phyloP scores from a whole-genome alignment of 495 filamentous ascomycete genomes.

The Bryoglossum gracile region DNA sequence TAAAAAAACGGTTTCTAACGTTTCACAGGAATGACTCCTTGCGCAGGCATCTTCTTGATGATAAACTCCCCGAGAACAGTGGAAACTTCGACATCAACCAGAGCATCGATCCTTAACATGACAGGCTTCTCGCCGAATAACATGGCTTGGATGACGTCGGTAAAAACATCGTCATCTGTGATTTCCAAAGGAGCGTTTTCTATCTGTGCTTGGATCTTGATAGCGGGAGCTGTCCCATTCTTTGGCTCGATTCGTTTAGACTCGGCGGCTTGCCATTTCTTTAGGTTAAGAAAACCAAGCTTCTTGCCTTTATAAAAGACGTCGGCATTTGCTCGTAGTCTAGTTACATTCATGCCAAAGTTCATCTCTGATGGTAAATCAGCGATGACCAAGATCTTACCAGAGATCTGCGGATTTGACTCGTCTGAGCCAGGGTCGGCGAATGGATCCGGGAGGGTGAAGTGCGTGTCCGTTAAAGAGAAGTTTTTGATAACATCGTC shows the following conservation, averaged over 20 bases:
- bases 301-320: slow-evolving; percentile 68
- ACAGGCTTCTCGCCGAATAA: slow-evolving; percentile 62
- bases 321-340: slow-evolving; percentile 66
- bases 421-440: slow-evolving; percentile 70
- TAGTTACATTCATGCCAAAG: slow-evolving; percentile 66
- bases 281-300: slow-evolving; percentile 68
- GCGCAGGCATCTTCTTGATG: slow-evolving; percentile 73
- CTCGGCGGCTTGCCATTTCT: slow-evolving; percentile 77
- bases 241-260: slow-evolving; percentile 56
- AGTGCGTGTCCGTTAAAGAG: slow-evolving; percentile 73
- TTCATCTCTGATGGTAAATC: slow-evolving; percentile 78
- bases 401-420: slow-evolving; percentile 69
- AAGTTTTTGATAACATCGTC: slow-evolving; percentile 81
- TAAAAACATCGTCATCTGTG: slow-evolving; percentile 67
- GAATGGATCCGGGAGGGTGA: slow-evolving; percentile 69
- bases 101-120: slow-evolving; percentile 63
- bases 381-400: slow-evolving; percentile 68
- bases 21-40: slow-evolving; percentile 82
- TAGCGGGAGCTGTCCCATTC: slow-evolving; percentile 41
- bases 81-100: slow-evolving; percentile 72
- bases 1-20: slow-evolving; percentile 45
- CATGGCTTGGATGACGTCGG: slow-evolving; percentile 64
- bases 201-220: slow-evolving; percentile 68
- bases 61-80: slow-evolving; percentile 73
- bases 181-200: slow-evolving; percentile 73